A percentile compares a stretch with the other conserved stretches of the same genome.
These are phyloP conservation scores for Carex cristatella DNA, from an alignment of 176 grass and related monocot species.

Conservation along the genomic window DNA sequence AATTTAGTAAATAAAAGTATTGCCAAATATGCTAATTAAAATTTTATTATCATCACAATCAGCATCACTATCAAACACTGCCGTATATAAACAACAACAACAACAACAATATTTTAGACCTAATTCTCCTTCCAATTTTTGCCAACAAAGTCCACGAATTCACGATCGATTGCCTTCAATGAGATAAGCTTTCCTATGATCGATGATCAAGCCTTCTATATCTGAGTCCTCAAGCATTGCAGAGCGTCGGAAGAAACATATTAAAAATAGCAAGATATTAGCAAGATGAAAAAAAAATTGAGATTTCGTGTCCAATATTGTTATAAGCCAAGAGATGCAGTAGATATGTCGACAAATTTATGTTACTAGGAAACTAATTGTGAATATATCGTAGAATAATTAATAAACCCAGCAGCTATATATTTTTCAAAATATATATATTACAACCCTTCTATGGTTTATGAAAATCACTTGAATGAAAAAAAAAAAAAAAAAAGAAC, in stretches of 20 bases:
- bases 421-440: neutral
- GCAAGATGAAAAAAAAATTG: neutral
- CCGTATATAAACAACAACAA: neutral
- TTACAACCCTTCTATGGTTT: neutral
- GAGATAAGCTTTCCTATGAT: neutral
- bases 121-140: neutral
- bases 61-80: neutral
- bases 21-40: neutral
- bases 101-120: neutral
- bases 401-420: neutral
- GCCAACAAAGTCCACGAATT: neutral
- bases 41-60: neutral
- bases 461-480: neutral
- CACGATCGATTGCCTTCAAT: neutral
- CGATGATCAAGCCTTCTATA: conserved; percentile 1
- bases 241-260: conserved; percentile 10
- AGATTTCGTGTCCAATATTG: neutral
- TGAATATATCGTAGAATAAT: neutral
- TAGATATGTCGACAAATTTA: neutral
- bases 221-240: conserved; percentile 11
- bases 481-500: neutral
- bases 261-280: conserved; percentile 5
- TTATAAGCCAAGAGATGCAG: neutral
- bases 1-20: neutral
- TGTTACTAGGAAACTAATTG: neutral